Base-by-base conservation (phyloP, 768 basidiomycete species). In the Mrakia blollopis region DNA sequence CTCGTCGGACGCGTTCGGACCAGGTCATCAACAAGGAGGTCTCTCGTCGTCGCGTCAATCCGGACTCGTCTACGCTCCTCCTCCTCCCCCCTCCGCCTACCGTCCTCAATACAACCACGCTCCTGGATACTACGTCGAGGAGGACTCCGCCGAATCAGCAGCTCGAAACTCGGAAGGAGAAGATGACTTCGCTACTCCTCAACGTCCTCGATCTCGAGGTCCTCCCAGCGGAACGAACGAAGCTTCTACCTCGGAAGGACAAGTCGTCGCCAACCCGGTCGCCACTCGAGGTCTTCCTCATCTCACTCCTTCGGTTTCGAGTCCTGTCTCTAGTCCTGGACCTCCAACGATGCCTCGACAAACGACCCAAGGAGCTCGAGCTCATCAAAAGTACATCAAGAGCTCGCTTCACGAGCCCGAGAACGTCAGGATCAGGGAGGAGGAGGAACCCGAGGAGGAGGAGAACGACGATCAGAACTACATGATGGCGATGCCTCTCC, bases 291-390 rank as follows among this genome's bases (percentile, higher is more conserved):
- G 73, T 0, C 57, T 78, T 8, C 77, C 77, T 10, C 77, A 78
- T 39, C 69, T 78, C 28, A 78, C 77, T n/a, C 77, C 77, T 10
- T 78, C 77, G 28, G 60, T 75, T 50, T 74, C 73, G 14, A 74
- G 73, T 70, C 77, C 77, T 14, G 73, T 63, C 54, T 78, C 77
- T 3, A 74, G 73, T 39, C 77, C 77, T 7, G 77, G 50, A 21
- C 77, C 68, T 11, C 35, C 73, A 28, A 74, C 72, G 39, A 37
- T 78, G 52, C 77, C 77, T 13, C 73, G 77, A 4, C 72, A 69
- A 4, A 61, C 23, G 44, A 32, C 41, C 10, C 73, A 30, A 9
- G 60, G 61, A 23, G 37, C 54, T 47, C 76, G 72, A 44, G 76
- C 76, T 16, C 76, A 77, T 32, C 71, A 73, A 63, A 72, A 72